Conservation (phyloP, 1,284 basidiomycete species). For the Cystobasidium sp. region DNA sequence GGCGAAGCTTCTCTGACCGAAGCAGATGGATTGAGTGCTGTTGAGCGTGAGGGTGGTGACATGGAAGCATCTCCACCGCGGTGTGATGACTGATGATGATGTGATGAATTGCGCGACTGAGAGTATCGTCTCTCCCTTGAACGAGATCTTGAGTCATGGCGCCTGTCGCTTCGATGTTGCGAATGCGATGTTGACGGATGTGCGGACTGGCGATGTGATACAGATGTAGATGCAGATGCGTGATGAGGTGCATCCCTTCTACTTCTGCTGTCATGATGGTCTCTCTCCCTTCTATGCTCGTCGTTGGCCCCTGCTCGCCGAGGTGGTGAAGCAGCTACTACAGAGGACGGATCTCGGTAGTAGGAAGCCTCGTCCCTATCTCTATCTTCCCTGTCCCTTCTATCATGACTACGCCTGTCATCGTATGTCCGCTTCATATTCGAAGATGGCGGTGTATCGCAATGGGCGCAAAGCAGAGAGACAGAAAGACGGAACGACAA, state of each 20-base stretch:
- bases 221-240: background rate
- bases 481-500: background rate
- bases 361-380: slow-evolving; percentile 45
- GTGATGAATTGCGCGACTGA: background rate
- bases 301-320: background rate
- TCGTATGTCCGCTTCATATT: slow-evolving; percentile 42
- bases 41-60: background rate
- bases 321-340: slow-evolving; percentile 3
- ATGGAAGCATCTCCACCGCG: background rate
- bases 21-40: background rate
- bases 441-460: background rate
- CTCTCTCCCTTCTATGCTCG: background rate
- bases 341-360: slow-evolving; percentile 46
- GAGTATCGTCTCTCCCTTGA: slow-evolving; percentile 11
- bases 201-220: slow-evolving; percentile 34
- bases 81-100: background rate
- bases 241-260: background rate
- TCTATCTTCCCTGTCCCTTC: slow-evolving; percentile 6
- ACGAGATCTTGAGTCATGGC: slow-evolving; percentile 18
- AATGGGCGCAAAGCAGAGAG: background rate
- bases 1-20: slow-evolving; percentile 9
- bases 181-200: too few species aligned
- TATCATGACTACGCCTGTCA: slow-evolving; percentile 11
- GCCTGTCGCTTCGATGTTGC: background rate
- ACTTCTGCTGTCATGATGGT: slow-evolving; percentile 7